A percentile compares a stretch with the other conserved stretches of the same genome.
These are phyloP conservation scores for Sugiyamaella xylanicola DNA, from an alignment of 1,139 yeast species.

Conservation along the genomic window DNA sequence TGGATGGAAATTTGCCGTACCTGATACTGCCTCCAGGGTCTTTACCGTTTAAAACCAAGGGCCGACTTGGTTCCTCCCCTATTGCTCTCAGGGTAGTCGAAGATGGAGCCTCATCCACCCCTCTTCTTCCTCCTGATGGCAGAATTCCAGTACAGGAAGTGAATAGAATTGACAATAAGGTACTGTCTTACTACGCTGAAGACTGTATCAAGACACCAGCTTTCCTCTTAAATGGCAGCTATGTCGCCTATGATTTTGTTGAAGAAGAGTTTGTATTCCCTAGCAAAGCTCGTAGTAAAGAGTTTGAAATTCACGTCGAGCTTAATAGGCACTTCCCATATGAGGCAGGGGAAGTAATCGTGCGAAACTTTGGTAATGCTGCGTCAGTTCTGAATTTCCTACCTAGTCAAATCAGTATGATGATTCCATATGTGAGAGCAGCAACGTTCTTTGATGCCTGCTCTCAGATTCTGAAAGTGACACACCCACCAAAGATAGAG, in stretches of 20 bases:
- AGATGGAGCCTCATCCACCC: neutral
- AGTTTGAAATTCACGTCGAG: slow-evolving; percentile 18
- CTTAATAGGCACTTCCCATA: slow-evolving; percentile 15
- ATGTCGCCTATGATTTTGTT: slow-evolving; percentile 15
- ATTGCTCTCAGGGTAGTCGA: slow-evolving; percentile 17
- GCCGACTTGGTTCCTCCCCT: slow-evolving; percentile 7
- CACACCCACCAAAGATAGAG: slow-evolving; percentile 18
- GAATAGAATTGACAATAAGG: neutral
- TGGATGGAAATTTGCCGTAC: slow-evolving; percentile 13
- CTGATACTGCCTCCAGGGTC: slow-evolving; percentile 19
- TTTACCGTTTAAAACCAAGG: slow-evolving; percentile 3
- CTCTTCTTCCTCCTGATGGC: neutral
- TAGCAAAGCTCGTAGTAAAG: slow-evolving; percentile 11
- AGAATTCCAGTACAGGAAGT: neutral
- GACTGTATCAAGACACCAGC: slow-evolving; percentile 1
- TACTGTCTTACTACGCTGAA: neutral
- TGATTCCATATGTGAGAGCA: slow-evolving; percentile 4
- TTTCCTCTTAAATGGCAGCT: neutral
- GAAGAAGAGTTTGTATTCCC: slow-evolving; percentile 16
- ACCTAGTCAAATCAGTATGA: neutral
- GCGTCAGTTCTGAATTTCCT: neutral
- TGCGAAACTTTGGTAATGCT: neutral
- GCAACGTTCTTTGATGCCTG: slow-evolving; percentile 23
- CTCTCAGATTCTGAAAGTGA: slow-evolving; percentile 17
- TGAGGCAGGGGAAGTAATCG: slow-evolving; percentile 1